Conservation (phyloP, 495 filamentous ascomycete genomes). For the Neurospora discreta region DNA sequence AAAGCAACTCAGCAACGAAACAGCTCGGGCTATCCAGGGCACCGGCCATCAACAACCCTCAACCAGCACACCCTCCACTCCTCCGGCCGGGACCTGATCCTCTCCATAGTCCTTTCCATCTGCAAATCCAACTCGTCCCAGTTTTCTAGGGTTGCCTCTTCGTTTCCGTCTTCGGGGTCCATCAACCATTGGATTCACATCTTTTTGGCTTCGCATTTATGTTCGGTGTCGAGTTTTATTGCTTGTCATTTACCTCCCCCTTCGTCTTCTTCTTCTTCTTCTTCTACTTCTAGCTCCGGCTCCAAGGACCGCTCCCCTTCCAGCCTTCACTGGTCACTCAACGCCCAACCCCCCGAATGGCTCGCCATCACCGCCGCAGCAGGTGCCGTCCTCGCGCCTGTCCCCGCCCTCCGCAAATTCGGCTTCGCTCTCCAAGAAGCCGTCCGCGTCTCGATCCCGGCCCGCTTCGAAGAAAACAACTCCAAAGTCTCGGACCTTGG, state of each 20-base stretch:
- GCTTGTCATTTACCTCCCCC: constrained; percentile 35
- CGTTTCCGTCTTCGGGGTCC: constrained; percentile 48
- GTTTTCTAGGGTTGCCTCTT: constrained; percentile 39
- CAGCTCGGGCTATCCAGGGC: neutral
- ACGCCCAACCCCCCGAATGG: constrained; percentile 43
- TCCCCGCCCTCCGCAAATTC: constrained; percentile 47
- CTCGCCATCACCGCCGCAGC: constrained; percentile 42
- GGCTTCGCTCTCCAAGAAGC: constrained; percentile 54
- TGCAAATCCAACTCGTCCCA: constrained; percentile 30
- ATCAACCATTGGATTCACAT: constrained; percentile 51
- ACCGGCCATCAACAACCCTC: neutral
- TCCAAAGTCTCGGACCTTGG: constrained; percentile 41
- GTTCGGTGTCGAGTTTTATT: constrained; percentile 43
- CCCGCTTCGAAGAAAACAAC: constrained; percentile 47
- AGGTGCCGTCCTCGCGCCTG: constrained; percentile 43
- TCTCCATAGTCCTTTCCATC: constrained; percentile 46
- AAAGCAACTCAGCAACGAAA: neutral
- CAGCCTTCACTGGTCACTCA: constrained; percentile 27
- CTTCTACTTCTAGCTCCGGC: neutral
- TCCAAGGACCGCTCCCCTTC: neutral
- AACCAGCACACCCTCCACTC: constrained; percentile 28
- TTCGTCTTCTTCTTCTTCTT: neutral
- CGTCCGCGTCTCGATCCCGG: constrained; percentile 26
- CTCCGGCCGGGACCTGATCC: constrained; percentile 42
- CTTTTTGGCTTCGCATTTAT: constrained; percentile 42